Conservation (phyloP, 129 eudicot genomes). For the Daucus carota region DNA sequence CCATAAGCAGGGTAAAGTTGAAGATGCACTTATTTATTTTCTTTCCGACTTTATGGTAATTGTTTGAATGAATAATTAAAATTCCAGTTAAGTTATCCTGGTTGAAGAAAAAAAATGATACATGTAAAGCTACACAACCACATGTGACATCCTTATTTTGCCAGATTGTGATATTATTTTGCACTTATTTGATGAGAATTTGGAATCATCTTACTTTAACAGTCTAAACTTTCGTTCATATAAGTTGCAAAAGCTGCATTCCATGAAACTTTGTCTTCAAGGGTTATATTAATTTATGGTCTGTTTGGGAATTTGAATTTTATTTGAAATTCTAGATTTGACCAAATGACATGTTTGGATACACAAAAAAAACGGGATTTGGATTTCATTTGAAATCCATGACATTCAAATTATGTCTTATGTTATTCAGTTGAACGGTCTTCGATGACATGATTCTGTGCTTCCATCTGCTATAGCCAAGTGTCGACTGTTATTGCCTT, state of each 20-base stretch:
- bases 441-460: background rate
- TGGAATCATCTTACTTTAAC: background rate
- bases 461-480: background rate
- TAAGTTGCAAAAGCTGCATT: background rate
- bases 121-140: background rate
- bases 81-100: background rate
- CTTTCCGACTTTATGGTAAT: background rate
- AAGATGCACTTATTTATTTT: constrained; percentile 3
- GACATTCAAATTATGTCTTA: no score
- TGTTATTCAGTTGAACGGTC: background rate
- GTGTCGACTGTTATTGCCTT: background rate
- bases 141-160: background rate
- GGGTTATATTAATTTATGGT: no score
- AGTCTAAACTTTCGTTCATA: background rate
- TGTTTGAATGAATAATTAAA: background rate
- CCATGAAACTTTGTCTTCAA: background rate
- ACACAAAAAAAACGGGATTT: no score
- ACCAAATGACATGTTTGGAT: no score
- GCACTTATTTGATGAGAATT: background rate
- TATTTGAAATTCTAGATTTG: no score
- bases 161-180: background rate
- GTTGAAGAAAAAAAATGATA: background rate
- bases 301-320: no score
- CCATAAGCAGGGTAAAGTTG: constrained; percentile 54
- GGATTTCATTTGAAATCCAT: no score